Conservation (phyloP, 148 eudicot genomes). For the Gaultheria prostrata region DNA sequence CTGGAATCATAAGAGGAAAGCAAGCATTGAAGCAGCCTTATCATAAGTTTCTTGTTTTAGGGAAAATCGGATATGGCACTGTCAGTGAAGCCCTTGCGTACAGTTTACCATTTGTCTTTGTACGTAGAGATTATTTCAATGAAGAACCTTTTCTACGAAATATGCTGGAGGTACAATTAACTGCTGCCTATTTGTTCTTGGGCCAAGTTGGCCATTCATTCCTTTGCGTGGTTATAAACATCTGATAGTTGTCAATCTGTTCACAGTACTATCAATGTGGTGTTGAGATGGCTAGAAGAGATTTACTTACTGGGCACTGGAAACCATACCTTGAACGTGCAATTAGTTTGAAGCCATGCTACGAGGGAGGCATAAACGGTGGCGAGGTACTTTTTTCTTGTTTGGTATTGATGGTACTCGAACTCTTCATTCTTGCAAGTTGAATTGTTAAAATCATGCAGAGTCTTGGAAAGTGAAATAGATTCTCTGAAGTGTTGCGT, state of each 20-base stretch:
- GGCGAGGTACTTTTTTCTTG: slow-evolving; percentile 66
- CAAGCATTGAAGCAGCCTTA: background rate
- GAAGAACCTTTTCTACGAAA: slow-evolving; percentile 97
- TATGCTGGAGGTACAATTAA: slow-evolving; percentile 72
- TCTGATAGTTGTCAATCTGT: slow-evolving; percentile 15
- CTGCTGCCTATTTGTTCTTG: slow-evolving; percentile 8
- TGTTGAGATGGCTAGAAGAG: slow-evolving; percentile 98
- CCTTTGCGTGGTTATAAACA: slow-evolving; percentile 5
- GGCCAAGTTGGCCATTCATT: slow-evolving; percentile 8
- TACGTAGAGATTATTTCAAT: slow-evolving; percentile 95
- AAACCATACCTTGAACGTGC: slow-evolving; percentile 95
- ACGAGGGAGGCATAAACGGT: slow-evolving; percentile 86
- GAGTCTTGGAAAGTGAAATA: background rate
- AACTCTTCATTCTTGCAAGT: background rate
- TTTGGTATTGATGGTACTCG: background rate
- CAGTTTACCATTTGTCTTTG: slow-evolving; percentile 95
- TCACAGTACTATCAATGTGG: slow-evolving; percentile 85
- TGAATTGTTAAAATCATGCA: background rate
- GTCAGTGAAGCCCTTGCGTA: slow-evolving; percentile 96
- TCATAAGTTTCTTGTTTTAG: slow-evolving; percentile 41
- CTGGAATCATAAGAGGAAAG: slow-evolving; percentile 3
- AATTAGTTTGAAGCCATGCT: slow-evolving; percentile 85
- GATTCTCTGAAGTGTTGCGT: background rate
- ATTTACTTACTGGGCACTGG: slow-evolving; percentile 96
- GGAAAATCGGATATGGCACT: slow-evolving; percentile 98